Evolutionary conservation across 495 filamentous ascomycete species (phyloP).

Genomic region (Penicillium odoratum): DNA sequence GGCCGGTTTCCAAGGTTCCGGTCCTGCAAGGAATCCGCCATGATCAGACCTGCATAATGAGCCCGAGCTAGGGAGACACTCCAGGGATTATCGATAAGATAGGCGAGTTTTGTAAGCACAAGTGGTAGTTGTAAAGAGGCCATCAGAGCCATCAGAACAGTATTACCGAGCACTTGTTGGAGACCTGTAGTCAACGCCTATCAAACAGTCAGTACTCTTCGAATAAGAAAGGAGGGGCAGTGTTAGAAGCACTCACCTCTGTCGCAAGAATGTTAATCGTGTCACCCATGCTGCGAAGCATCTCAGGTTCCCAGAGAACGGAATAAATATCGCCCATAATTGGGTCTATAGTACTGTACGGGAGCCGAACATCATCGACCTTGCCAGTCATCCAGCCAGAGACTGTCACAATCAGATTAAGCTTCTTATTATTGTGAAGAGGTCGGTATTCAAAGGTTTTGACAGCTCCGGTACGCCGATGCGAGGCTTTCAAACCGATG

Average conservation of each 20-base stretch:
- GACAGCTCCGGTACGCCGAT: constrained; percentile 84
- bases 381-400: constrained; percentile 99
- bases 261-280: constrained; percentile 98
- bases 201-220: constrained; percentile 11
- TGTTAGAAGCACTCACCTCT: constrained; percentile 63
- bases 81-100: constrained; percentile 98
- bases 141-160: constrained; percentile 86
- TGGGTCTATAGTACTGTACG: constrained; percentile 93
- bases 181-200: constrained; percentile 93
- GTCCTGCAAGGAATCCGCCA: constrained; percentile 92
- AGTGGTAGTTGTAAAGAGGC: constrained; percentile 90
- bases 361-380: constrained; percentile 91
- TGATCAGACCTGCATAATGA: constrained; percentile 82
- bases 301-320: constrained; percentile 96
- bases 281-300: constrained; percentile 94
- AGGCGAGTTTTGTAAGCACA: constrained; percentile 89
- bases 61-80: constrained; percentile 90
- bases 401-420: constrained; percentile 94
- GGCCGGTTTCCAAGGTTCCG: constrained; percentile 89
- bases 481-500: constrained; percentile 81
- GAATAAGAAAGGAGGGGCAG: not conserved
- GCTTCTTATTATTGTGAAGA: constrained; percentile 94
- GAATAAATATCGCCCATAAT: constrained; percentile 99
- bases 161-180: constrained; percentile 92
- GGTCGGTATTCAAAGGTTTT: constrained; percentile 96